Evolutionary conservation across 352 stramenopile species (phyloP).

Genomic region (Phytophthora sp.): DNA sequence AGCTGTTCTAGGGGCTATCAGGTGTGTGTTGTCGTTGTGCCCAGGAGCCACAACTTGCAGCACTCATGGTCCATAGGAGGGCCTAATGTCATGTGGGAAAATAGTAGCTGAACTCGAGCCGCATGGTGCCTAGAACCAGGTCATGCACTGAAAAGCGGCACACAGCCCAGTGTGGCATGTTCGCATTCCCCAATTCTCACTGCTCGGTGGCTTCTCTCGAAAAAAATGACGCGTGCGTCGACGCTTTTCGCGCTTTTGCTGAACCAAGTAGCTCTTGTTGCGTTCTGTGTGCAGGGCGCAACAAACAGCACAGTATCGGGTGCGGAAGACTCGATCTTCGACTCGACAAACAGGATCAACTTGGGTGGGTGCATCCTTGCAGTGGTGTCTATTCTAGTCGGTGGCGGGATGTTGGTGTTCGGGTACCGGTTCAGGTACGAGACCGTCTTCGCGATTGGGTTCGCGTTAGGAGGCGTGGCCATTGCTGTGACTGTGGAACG

Average conservation of each 20-base stretch:
- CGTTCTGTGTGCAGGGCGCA: conserved; percentile 10
- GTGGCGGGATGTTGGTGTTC: conserved; percentile 33
- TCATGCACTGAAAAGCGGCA: conserved; percentile 4
- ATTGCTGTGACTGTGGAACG: conserved; percentile 37
- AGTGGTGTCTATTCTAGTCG: conserved; percentile 39
- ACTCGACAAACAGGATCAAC: conserved; percentile 29
- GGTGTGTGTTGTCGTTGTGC: conserved; percentile 17
- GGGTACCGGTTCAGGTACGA: conserved; percentile 45
- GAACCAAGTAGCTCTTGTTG: conserved; percentile 21
- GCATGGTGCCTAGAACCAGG: conserved; percentile 29
- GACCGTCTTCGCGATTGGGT: conserved; percentile 40
- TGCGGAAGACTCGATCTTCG: conserved; percentile 39
- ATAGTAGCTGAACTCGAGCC: conserved; percentile 28
- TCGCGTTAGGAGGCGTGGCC: conserved; percentile 33
- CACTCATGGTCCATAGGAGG: conserved; percentile 9
- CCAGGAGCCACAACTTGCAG: conserved; percentile 16
- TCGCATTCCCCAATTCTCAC: conserved; percentile 28
- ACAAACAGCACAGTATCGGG: conserved; percentile 13
- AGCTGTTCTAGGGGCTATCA: conserved; percentile 18
- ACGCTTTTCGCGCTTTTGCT: conserved; percentile 20
- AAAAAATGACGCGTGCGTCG: conserved; percentile 25
- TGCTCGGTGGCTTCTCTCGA: no score
- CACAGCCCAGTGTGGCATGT: not conserved
- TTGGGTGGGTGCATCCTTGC: conserved; percentile 36
- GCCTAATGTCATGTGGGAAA: conserved; percentile 29